These are phyloP conservation scores for Claviceps purpurea DNA, from an alignment of 2,329 filamentous ascomycete genomes.

Conservation along the genomic window DNA sequence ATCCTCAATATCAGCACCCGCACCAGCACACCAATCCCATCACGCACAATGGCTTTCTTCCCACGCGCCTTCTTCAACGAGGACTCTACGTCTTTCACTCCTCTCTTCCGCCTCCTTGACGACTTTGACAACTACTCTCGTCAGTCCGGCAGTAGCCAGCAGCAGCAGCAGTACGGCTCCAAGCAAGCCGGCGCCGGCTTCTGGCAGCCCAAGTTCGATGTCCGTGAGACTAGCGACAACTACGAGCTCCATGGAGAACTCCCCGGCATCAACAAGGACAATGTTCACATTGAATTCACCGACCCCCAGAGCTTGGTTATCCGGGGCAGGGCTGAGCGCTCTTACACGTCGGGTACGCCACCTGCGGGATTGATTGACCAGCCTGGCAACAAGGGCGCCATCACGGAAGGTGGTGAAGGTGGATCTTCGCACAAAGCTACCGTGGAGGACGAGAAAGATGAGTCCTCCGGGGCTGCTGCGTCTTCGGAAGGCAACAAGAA, in stretches of 20 bases:
- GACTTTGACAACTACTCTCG: constrained; percentile 40
- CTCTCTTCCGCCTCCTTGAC: constrained; percentile 45
- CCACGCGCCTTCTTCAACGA: constrained; percentile 37
- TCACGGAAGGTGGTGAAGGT: constrained; percentile 20
- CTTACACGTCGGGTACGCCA: constrained; percentile 34
- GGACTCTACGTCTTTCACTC: constrained; percentile 33
- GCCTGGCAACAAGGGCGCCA: constrained; percentile 15
- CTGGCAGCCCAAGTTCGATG: constrained; percentile 62
- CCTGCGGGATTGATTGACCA: constrained; percentile 31
- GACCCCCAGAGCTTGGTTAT: constrained; percentile 56
- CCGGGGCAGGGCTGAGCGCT: constrained; percentile 51
- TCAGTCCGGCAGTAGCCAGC: constrained; percentile 11
- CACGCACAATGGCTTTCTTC: constrained; percentile 46
- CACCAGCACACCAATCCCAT: constrained; percentile 7
- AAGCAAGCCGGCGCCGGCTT: constrained; percentile 15
- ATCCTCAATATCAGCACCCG: constrained; percentile 8
- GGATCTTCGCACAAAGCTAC: constrained; percentile 36
- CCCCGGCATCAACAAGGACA: constrained; percentile 56
- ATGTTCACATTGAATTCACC: constrained; percentile 62
- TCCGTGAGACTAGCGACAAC: constrained; percentile 48
- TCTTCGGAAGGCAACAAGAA: constrained; percentile 9
- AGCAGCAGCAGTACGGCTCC: constrained; percentile 1
- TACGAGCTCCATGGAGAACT: constrained; percentile 70
- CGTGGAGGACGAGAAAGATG: constrained; percentile 40
- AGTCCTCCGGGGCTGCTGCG: constrained; percentile 6